phyloP scores from a whole-genome alignment of 1,139 yeast species.

The Taiozyma sp. region DNA sequence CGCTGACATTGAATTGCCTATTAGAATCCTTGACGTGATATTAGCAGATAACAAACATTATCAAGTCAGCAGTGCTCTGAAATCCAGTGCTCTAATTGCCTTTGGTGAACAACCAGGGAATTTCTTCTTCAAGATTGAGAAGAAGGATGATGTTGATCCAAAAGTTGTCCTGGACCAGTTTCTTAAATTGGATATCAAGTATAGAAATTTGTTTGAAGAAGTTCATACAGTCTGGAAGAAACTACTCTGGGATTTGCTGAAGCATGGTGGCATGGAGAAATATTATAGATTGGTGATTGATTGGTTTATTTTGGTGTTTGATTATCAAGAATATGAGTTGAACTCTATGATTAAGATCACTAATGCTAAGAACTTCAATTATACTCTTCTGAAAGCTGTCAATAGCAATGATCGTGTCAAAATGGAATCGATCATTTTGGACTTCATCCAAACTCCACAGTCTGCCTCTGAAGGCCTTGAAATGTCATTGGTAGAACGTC shows the following conservation, averaged over 20 bases:
- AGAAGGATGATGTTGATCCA: conserved; percentile 13
- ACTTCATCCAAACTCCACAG: conserved; percentile 2
- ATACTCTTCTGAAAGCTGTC: not conserved
- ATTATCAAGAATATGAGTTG: conserved; percentile 9
- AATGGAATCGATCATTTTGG: not conserved
- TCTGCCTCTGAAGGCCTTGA: not conserved
- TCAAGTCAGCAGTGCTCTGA: conserved; percentile 30
- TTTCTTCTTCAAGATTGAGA: conserved; percentile 48
- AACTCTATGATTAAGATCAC: conserved; percentile 1
- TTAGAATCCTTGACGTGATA: conserved; percentile 43
- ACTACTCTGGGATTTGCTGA: conserved; percentile 9
- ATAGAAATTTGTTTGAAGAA: conserved; percentile 42
- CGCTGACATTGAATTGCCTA: conserved; percentile 45
- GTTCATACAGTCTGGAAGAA: conserved; percentile 25
- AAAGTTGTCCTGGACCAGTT: conserved; percentile 27
- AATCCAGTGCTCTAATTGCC: conserved; percentile 38
- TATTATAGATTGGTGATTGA: conserved; percentile 2
- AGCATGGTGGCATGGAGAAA: not conserved
- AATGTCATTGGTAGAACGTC: conserved; percentile 2
- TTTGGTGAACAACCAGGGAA: conserved; percentile 68
- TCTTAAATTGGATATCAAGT: conserved; percentile 39
- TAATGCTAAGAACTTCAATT: not conserved
- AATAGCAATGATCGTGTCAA: not conserved
- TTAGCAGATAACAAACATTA: conserved; percentile 38
- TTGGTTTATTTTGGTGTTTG: conserved; percentile 7